Percentiles rank a stretch among this genome's conserved stretches.
phyloP scores from a whole-genome alignment of 129 eudicot species.

The Silybum marianum region DNA sequence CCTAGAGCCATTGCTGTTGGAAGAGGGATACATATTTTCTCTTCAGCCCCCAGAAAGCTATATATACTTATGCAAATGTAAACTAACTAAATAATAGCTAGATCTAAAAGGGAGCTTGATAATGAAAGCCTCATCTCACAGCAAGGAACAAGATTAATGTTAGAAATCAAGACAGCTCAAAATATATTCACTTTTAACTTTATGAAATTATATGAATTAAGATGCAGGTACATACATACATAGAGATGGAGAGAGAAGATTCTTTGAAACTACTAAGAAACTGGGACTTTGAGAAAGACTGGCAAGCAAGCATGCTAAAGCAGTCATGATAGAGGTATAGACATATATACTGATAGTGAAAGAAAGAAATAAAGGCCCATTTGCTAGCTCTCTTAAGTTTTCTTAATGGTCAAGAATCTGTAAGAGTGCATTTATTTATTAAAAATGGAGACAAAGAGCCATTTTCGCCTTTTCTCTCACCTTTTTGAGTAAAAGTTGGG shows the following conservation, averaged over 20 bases:
- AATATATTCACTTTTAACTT: neutral
- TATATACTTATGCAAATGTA: conserved; percentile 21
- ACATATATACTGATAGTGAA: conserved; percentile 40
- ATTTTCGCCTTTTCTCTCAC: conserved; percentile 16
- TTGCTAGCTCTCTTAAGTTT: neutral
- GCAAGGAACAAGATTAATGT: conserved; percentile 17
- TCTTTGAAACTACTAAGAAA: conserved; percentile 19
- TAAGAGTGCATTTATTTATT: conserved; percentile 4
- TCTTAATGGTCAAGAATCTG: conserved; percentile 18
- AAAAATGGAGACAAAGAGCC: conserved; percentile 25
- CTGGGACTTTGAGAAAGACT: conserved; percentile 30
- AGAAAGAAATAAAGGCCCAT: conserved; percentile 26
- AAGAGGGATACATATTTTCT: conserved; percentile 42
- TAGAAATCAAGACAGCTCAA: conserved; percentile 4
- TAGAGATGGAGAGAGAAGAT: neutral
- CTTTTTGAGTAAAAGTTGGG: conserved; percentile 31
- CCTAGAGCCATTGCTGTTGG: conserved; percentile 19
- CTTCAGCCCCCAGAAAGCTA: conserved; percentile 29
- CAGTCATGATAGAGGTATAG: conserved; percentile 31
- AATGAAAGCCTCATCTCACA: conserved; percentile 22
- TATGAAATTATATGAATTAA: neutral
- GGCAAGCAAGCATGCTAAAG: conserved; percentile 35
- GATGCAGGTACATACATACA: conserved; percentile 1
- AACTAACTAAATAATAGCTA: neutral
- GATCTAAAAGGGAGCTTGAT: conserved; percentile 33